Percentiles rank a stretch among this genome's conserved stretches.
Conservation (phyloP, 2,329 filamentous ascomycete species). For the Fusarium gaditjirri region DNA sequence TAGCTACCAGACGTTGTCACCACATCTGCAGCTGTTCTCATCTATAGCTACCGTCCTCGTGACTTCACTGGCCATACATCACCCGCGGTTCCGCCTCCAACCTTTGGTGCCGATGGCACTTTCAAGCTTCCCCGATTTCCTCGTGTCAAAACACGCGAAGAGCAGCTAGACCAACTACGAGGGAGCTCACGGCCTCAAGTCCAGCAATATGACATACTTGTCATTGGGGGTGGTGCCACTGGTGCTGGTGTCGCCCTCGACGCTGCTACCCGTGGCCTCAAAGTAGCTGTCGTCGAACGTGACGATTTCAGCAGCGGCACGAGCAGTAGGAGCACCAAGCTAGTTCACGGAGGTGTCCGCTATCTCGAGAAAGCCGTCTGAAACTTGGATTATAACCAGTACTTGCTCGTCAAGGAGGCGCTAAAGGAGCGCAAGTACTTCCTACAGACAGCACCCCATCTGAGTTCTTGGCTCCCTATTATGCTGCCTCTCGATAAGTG, state of each 20-base stretch:
- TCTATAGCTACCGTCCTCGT: constrained; percentile 72
- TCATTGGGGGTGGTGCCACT: constrained; percentile 78
- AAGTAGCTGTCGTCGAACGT: constrained; percentile 76
- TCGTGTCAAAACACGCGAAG: constrained; percentile 67
- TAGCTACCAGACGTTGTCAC: constrained; percentile 56
- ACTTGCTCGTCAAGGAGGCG: constrained; percentile 76
- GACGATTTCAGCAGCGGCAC: constrained; percentile 80
- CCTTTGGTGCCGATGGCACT: constrained; percentile 73
- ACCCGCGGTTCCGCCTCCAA: constrained; percentile 75
- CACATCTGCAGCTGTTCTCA: constrained; percentile 57
- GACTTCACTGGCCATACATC: constrained; percentile 77
- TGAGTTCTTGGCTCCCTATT: constrained; percentile 78
- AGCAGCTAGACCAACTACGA: constrained; percentile 72
- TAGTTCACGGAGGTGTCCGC: constrained; percentile 80
- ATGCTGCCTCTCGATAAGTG: constrained; percentile 80
- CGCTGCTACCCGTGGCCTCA: constrained; percentile 76
- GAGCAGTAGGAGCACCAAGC: constrained; percentile 79
- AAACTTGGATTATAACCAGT: constrained; percentile 80
- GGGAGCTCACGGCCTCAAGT: constrained; percentile 46
- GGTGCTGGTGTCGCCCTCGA: constrained; percentile 78
- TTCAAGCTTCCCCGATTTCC: constrained; percentile 75
- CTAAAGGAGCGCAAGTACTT: constrained; percentile 81
- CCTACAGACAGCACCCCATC: constrained; percentile 77
- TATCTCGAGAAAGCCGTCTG: constrained; percentile 81
- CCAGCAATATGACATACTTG: constrained; percentile 73